phyloP scores from a whole-genome alignment of 2,329 filamentous ascomycete species.

The Setomelanomma holmii region DNA sequence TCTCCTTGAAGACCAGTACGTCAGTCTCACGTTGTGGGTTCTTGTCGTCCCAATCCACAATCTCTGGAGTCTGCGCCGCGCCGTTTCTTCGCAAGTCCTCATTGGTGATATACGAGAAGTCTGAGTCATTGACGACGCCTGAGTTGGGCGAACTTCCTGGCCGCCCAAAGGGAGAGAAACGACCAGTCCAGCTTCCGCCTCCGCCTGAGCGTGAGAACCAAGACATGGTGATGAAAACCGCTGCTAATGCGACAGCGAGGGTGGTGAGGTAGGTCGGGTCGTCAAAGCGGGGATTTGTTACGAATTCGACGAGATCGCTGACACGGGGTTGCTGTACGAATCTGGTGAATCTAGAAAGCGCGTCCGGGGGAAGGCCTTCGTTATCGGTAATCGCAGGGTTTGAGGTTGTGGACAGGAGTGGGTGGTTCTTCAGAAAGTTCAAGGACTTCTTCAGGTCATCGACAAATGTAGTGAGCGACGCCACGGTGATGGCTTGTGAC shows the following conservation, averaged over 20 bases:
- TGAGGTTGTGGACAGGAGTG: conserved; percentile 33
- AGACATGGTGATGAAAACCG: conserved; percentile 53
- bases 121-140: conserved; percentile 73
- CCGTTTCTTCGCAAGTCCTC: conserved; percentile 66
- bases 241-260: conserved; percentile 46
- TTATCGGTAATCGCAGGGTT: conserved; percentile 16
- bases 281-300: conserved; percentile 42
- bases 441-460: conserved; percentile 48
- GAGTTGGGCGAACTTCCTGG: conserved; percentile 44
- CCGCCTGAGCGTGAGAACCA: conserved; percentile 56
- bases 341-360: conserved; percentile 23
- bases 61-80: conserved; percentile 51
- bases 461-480: conserved; percentile 41
- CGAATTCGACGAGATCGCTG: conserved; percentile 30
- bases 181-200: conserved; percentile 50
- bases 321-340: conserved; percentile 27
- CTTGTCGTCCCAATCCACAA: conserved; percentile 49
- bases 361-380: conserved; percentile 22
- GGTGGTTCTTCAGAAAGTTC: conserved; percentile 42
- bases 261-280: conserved; percentile 42
- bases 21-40: conserved; percentile 67
- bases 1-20: conserved; percentile 73
- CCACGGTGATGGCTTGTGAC: conserved; percentile 39
- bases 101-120: conserved; percentile 84
- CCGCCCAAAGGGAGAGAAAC: conserved; percentile 59